Evolutionary conservation across 805 yeast genomes (phyloP).

Genomic region (Hanseniaspora lachancei): DNA sequence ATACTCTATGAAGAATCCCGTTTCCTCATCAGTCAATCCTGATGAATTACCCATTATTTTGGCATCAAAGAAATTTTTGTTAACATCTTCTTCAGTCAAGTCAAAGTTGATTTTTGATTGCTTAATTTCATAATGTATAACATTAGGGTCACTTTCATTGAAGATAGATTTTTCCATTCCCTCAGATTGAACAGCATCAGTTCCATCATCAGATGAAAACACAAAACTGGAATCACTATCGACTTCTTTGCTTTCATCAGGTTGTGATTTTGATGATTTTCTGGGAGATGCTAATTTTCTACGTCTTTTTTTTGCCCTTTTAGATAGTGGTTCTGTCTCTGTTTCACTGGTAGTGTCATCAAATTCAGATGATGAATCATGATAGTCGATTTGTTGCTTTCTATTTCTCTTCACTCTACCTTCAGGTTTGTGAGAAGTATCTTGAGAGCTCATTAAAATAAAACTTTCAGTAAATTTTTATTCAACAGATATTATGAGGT

Average conservation of each 20-base stretch:
- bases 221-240: neutral
- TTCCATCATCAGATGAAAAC: neutral
- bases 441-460: neutral
- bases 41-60: neutral
- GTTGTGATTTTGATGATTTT: neutral
- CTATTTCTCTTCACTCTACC: neutral
- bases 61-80: slow-evolving; percentile 8
- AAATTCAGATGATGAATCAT: neutral
- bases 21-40: neutral
- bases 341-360: neutral
- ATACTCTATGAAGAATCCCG: neutral
- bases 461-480: neutral
- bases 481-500: too few species aligned
- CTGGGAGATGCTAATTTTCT: neutral
- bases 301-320: neutral
- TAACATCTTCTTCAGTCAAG: neutral
- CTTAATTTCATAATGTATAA: neutral
- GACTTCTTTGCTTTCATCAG: too few species aligned
- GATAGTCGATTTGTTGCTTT: neutral
- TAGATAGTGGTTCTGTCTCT: neutral
- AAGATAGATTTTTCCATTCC: neutral
- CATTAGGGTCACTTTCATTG: neutral
- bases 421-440: neutral
- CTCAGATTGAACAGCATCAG: neutral
- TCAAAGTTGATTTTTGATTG: neutral